Percentiles rank a stretch among this genome's conserved stretches.
Evolutionary conservation across 257 asterid genomes (phyloP).

Genomic region (Echium plantagineum): DNA sequence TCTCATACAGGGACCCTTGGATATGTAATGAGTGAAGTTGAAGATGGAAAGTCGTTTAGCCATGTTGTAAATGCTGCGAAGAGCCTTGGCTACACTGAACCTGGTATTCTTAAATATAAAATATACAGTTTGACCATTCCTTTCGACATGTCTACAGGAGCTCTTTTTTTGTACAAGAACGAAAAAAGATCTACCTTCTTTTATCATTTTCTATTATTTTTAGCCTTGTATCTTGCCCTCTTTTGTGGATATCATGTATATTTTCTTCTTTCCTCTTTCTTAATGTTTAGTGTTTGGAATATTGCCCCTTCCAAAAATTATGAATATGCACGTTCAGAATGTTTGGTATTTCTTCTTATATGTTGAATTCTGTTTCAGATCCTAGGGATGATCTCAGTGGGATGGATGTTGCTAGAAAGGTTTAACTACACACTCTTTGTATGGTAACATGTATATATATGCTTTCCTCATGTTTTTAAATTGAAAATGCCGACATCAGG

Average conservation of each 20-base stretch:
- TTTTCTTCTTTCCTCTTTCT: neutral
- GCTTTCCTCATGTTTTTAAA: neutral
- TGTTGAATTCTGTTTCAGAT: conserved; percentile 39
- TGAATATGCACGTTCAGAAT: neutral
- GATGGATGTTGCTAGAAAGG: conserved; percentile 98
- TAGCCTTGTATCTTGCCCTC: neutral
- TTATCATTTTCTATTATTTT: no score
- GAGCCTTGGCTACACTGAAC: conserved; percentile 89
- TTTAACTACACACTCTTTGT: conserved; percentile 11
- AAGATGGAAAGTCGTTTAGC: conserved; percentile 80
- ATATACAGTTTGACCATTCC: conserved; percentile 3
- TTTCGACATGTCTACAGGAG: neutral
- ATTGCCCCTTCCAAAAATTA: neutral
- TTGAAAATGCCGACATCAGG: no score
- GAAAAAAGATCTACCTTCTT: neutral
- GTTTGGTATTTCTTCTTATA: conserved; percentile 7
- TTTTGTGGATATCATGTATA: neutral
- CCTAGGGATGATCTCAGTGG: conserved; percentile 98
- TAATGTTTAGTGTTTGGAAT: neutral
- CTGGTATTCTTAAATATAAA: conserved; percentile 39
- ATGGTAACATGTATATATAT: neutral
- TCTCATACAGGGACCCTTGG: conserved; percentile 72
- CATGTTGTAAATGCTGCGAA: conserved; percentile 78
- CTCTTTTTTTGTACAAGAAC: neutral
- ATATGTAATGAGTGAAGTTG: conserved; percentile 92